Base-by-base conservation (phyloP, 805 yeast species). In the Kregervanrija pseudodelftensis region DNA sequence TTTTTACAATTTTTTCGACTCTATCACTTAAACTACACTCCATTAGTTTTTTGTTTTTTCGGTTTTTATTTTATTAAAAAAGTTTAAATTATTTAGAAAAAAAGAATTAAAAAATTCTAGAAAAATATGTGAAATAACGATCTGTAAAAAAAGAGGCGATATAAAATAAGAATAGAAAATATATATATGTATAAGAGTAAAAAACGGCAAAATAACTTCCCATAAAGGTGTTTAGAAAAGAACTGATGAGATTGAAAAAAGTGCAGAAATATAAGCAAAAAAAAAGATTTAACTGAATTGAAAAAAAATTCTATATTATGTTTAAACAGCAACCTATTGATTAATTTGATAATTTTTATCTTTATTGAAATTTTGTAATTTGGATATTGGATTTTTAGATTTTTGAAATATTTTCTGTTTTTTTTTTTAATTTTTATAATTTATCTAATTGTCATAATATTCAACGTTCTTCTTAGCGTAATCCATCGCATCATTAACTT, bases 381-480 rank as follows among this genome's bases (percentile, higher is more conserved):
- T 32, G 12, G 33, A 12, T 32, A 12, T 32, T 32, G 12, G 12
- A 32, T 32, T 32, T 32, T 11, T 16, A 37, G 30, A 37, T 22
- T 15, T 16, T 16, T 37, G 3, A 11, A 10, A 16, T 16, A 16
- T 35, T 11, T 17, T 17, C 5, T 16, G 11, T 35, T 11, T 17
- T 17, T 17, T 35, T 11, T 14, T n/a, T 16, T 12, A 35, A 14
- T n/a, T 11, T n/a, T 35, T 11, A 35, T 35, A 15, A 11, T 14
- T 15, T 37, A 36, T 36, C 46, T 46, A 56, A 43, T 59, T 58
- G 41, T 58, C 62, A 44, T 61, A 63, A 55, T 74, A 85, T 63
- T 84, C 91, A 42, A 84, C 88, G 59, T 85, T 77, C 52, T 79
- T 85, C 61, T 83, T 85, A 8, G 93, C 93, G 54, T 74, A 80